Evolutionary conservation across 345 rosid species (phyloP), one percentile per base, ranked within the genome.

Genomic region (Theobroma cacao): DNA sequence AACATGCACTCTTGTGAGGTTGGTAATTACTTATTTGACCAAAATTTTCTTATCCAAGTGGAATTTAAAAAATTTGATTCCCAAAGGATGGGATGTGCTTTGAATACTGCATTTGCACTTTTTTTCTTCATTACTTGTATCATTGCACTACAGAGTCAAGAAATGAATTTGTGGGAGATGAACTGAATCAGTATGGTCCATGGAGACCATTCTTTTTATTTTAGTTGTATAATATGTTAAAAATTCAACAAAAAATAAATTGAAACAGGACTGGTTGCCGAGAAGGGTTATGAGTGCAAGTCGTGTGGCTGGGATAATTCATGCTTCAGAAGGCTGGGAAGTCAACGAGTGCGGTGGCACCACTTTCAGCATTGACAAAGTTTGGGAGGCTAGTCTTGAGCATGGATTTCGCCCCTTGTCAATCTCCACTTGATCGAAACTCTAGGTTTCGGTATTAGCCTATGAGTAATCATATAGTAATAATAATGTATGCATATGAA

Each of bases 1-100:
- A 92, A 92, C 76, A 17, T 89, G 71, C 80, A 91, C 70, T 85
- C 89, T 7, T 92, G 94, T 80, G 97, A 92, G 89, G 97, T 92
- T 31, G 80, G 82, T 76, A 22, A 12, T 67, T n/a, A n/a, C 17
- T 22, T 48, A 56, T 24, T 56, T 11, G 14, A 56, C n/a, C 30
- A 22, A 56, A 56, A 10, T 3, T 6, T 53, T 53, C 8, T 53
- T 53, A 20, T 53, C 59, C 22, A 7, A 53, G n/a, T 8, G 22
- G 26, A 17, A 50, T 7, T n/a, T n/a, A 53, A n/a, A n/a, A n/a
- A n/a, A n/a, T n/a, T n/a, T n/a, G n/a, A n/a, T n/a, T n/a, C n/a
- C n/a, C n/a, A n/a, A n/a, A n/a, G n/a, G n/a, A n/a, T n/a, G n/a
- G n/a, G n/a, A n/a, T n/a, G n/a, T n/a, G n/a, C n/a, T n/a, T n/a